A percentile compares a stretch with the other conserved stretches of the same genome.
phyloP scores from a whole-genome alignment of 805 yeast species.

The Saccharomycopsis synnaedendra region DNA sequence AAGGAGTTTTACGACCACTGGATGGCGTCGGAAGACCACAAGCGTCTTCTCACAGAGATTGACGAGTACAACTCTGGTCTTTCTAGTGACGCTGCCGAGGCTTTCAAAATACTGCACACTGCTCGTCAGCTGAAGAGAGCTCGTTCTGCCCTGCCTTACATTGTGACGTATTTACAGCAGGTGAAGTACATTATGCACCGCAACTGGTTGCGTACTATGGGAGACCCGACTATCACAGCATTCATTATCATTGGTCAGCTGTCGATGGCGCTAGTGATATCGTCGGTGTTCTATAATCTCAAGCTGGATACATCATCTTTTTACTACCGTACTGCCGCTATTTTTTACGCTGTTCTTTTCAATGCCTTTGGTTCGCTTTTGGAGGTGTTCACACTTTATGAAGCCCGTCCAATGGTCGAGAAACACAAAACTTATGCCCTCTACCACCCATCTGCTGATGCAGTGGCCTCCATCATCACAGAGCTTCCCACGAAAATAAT shows the following conservation, averaged over 20 bases:
- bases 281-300: constrained; percentile 49
- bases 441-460: constrained; percentile 51
- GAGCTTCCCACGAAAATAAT: constrained; percentile 40
- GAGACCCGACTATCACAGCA: constrained; percentile 37
- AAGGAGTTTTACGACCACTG: constrained; percentile 41
- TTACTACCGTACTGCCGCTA: constrained; percentile 46
- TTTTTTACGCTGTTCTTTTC: constrained; percentile 57
- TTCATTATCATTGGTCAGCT: constrained; percentile 33
- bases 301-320: constrained; percentile 32
- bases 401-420: constrained; percentile 46
- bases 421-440: constrained; percentile 46
- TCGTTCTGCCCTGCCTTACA: constrained; percentile 39
- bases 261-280: constrained; percentile 41
- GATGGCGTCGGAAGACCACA: constrained; percentile 34
- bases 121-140: constrained; percentile 41
- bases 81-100: constrained; percentile 17
- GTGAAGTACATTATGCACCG: constrained; percentile 34
- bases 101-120: constrained; percentile 29
- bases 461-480: constrained; percentile 39
- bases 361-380: constrained; percentile 50
- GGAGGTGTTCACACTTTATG: constrained; percentile 44
- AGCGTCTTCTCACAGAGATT: constrained; percentile 29
- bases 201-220: constrained; percentile 36
- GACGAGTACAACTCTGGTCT: constrained; percentile 23
- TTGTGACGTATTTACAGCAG: constrained; percentile 41